Conservation (phyloP, 768 basidiomycete genomes). For the Trametes villosa region DNA sequence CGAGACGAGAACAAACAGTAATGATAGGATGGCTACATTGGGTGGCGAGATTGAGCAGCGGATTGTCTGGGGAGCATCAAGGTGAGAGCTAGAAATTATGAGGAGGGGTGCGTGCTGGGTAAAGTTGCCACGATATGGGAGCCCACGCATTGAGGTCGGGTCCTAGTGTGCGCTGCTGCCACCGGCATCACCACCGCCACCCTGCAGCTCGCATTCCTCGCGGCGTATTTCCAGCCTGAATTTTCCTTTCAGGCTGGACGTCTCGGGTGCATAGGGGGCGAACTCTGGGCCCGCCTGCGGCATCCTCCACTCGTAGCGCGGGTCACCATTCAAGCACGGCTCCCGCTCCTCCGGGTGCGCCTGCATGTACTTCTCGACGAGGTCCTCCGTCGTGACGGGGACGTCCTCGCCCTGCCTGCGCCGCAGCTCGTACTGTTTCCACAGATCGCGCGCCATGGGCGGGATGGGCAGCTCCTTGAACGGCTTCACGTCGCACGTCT, state of each 20-base stretch:
- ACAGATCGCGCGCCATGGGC: conserved; percentile 1
- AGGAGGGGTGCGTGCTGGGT: too few species aligned
- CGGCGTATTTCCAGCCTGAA: conserved; percentile 7
- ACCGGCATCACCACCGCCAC: background rate
- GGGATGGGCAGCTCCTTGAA: conserved; percentile 6
- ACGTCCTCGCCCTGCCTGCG: conserved; percentile 1
- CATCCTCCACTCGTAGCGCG: conserved; percentile 10
- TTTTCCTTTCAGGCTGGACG: conserved; percentile 3
- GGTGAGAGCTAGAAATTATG: too few species aligned
- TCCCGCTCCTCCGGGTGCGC: conserved; percentile 17
- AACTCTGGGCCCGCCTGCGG: conserved; percentile 14
- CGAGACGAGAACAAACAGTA: too few species aligned
- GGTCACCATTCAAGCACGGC: background rate
- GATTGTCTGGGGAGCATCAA: too few species aligned
- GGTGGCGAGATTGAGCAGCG: too few species aligned
- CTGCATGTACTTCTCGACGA: conserved; percentile 12
- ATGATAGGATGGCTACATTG: too few species aligned
- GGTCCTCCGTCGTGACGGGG: background rate
- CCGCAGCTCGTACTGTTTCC: conserved; percentile 7
- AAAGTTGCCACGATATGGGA: too few species aligned
- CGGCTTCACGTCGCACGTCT: conserved; percentile 8
- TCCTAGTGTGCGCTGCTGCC: too few species aligned
- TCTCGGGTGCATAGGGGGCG: background rate
- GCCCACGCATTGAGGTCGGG: too few species aligned
- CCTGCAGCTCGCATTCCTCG: background rate